Percentiles rank a stretch among this genome's conserved stretches.
These are phyloP conservation scores for Candida broadrunensis DNA, from an alignment of 805 yeast genomes.

Conservation along the genomic window DNA sequence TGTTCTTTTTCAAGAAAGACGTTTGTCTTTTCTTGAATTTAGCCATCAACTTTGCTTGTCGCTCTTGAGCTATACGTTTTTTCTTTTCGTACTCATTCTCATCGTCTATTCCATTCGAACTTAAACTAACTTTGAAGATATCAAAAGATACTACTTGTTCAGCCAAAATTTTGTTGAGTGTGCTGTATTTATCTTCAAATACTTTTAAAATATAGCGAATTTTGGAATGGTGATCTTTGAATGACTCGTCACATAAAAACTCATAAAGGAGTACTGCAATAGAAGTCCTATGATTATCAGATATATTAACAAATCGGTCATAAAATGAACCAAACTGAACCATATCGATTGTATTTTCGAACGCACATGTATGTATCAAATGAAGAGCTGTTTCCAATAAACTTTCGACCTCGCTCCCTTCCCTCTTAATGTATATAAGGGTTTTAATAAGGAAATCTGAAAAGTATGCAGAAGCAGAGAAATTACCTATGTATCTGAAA, in stretches of 20 bases:
- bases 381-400: constrained; percentile 61
- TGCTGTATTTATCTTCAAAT: constrained; percentile 21
- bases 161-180: constrained; percentile 15
- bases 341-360: constrained; percentile 27
- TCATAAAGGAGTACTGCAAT: constrained; percentile 35
- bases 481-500: constrained; percentile 45
- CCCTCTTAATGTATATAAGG: constrained; percentile 36
- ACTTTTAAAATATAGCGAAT: constrained; percentile 52
- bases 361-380: constrained; percentile 58
- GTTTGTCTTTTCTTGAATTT: constrained; percentile 79
- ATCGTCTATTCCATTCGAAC: constrained; percentile 8
- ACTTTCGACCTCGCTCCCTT: constrained; percentile 48
- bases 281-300: constrained; percentile 29
- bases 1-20: constrained; percentile 60
- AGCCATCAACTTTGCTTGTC: constrained; percentile 70
- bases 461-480: constrained; percentile 54
- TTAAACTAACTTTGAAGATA: constrained; percentile 15
- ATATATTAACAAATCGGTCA: constrained; percentile 25
- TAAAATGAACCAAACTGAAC: constrained; percentile 29
- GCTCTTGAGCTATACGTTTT: constrained; percentile 65
- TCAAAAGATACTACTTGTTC: constrained; percentile 22
- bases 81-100: constrained; percentile 52
- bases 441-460: constrained; percentile 51
- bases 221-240: constrained; percentile 46
- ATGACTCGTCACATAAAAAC: constrained; percentile 40